These are phyloP conservation scores for Schizonepeta tenuifolia DNA, from an alignment of 257 asterid species.

Conservation along the genomic window DNA sequence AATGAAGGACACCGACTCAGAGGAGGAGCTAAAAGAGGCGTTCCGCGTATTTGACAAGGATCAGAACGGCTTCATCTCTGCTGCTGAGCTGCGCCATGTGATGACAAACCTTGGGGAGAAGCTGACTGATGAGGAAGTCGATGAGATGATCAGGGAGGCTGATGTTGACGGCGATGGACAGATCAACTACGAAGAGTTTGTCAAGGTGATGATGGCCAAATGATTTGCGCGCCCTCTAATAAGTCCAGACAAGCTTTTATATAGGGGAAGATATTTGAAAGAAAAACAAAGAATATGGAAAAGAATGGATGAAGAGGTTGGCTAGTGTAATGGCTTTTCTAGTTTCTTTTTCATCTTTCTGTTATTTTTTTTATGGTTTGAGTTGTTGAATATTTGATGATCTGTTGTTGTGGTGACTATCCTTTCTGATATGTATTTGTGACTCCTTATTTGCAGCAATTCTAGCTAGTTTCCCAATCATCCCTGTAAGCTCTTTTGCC, in stretches of 20 bases:
- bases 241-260: neutral
- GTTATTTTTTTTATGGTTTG: constrained; percentile 35
- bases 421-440: constrained; percentile 36
- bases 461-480: constrained; percentile 25
- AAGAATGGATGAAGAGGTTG: constrained; percentile 33
- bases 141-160: constrained; percentile 78
- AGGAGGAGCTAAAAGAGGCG: constrained; percentile 79
- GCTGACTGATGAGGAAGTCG: constrained; percentile 76
- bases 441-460: constrained; percentile 34
- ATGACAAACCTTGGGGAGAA: constrained; percentile 80
- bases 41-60: constrained; percentile 81
- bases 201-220: constrained; percentile 82
- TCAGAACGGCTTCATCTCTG: constrained; percentile 72
- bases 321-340: constrained; percentile 33
- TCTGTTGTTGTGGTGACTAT: constrained; percentile 36
- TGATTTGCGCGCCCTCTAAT: constrained; percentile 36
- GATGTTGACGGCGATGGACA: constrained; percentile 79
- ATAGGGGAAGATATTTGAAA: constrained; percentile 1
- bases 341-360: constrained; percentile 28
- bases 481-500: constrained; percentile 5
- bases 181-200: constrained; percentile 74
- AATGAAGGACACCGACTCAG: constrained; percentile 78
- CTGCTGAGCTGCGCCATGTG: constrained; percentile 76
- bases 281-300: constrained; percentile 8
- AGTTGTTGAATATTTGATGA: constrained; percentile 38